phyloP scores from a whole-genome alignment of 2,329 filamentous ascomycete species.

The Sporothrix luriei region DNA sequence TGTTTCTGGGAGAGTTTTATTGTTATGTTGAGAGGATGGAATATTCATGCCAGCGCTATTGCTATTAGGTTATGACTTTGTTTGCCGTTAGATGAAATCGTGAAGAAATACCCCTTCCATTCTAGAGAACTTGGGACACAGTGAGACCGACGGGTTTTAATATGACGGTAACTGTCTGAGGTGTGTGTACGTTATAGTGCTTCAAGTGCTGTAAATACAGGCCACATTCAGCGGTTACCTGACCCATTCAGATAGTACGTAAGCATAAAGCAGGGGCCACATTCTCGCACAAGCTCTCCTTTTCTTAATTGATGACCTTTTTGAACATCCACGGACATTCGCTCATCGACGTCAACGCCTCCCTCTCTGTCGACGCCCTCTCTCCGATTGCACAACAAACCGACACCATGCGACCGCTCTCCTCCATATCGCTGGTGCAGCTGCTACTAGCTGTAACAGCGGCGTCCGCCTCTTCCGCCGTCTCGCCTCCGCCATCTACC shows the following conservation, averaged over 20 bases:
- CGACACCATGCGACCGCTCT: slow-evolving; percentile 23
- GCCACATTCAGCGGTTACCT: not conserved
- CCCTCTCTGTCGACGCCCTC: not conserved
- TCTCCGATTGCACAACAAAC: not conserved
- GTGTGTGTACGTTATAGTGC: not conserved
- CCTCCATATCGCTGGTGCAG: slow-evolving; percentile 3
- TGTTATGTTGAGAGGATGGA: slow-evolving; percentile 1
- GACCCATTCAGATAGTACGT: slow-evolving; percentile 5
- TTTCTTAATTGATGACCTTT: slow-evolving; percentile 9
- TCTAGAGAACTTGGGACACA: not conserved
- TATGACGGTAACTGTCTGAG: too few species aligned
- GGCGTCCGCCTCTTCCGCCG: slow-evolving; percentile 11
- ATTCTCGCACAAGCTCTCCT: not conserved
- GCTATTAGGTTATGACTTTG: slow-evolving; percentile 9
- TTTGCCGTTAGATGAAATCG: slow-evolving; percentile 5
- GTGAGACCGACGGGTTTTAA: not conserved
- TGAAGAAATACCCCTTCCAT: slow-evolving; percentile 8
- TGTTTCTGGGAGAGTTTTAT: not conserved
- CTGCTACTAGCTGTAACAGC: slow-evolving; percentile 30
- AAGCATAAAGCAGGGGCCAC: not conserved
- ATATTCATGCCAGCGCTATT: slow-evolving; percentile 16
- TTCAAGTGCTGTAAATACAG: not conserved
- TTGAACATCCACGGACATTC: not conserved
- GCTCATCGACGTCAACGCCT: not conserved
- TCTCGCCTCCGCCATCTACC: slow-evolving; percentile 19